phyloP scores from a whole-genome alignment of 2,329 filamentous ascomycete genomes.

The Exserohilum turcica region DNA sequence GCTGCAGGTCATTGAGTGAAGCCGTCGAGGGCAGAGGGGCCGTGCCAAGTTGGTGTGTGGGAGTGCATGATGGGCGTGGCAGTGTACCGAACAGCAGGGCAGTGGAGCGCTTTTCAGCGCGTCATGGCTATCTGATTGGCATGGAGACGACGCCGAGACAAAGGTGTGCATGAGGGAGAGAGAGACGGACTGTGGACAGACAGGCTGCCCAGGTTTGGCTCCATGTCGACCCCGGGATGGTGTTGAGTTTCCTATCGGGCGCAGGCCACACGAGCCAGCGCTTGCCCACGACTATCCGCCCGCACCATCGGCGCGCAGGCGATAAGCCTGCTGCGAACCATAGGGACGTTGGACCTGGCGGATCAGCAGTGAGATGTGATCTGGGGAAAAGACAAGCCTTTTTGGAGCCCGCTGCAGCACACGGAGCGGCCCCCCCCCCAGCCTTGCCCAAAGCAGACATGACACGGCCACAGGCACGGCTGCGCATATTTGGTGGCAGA shows the following conservation, averaged over 20 bases:
- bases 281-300: slow-evolving; percentile 11
- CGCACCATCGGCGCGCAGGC: neutral
- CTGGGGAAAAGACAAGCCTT: slow-evolving; percentile 35
- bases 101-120: neutral
- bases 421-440: slow-evolving; percentile 24
- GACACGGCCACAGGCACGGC: slow-evolving; percentile 32
- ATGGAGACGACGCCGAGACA: neutral
- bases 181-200: neutral
- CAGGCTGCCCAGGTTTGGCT: neutral
- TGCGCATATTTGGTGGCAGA: slow-evolving; percentile 13
- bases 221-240: neutral
- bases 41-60: slow-evolving; percentile 11
- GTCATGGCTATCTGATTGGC: neutral
- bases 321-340: slow-evolving; percentile 1
- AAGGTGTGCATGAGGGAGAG: neutral
- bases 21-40: slow-evolving; percentile 10
- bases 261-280: slow-evolving; percentile 4
- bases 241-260: slow-evolving; percentile 4
- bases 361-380: slow-evolving; percentile 32
- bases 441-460: slow-evolving; percentile 34
- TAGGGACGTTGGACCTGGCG: slow-evolving; percentile 14
- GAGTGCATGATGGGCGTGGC: slow-evolving; percentile 5
- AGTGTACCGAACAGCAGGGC: neutral
- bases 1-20: slow-evolving; percentile 24
- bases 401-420: slow-evolving; percentile 27